These are phyloP conservation scores for Medicago ruthenica DNA, from an alignment of 306 rosid genomes.

Conservation along the genomic window DNA sequence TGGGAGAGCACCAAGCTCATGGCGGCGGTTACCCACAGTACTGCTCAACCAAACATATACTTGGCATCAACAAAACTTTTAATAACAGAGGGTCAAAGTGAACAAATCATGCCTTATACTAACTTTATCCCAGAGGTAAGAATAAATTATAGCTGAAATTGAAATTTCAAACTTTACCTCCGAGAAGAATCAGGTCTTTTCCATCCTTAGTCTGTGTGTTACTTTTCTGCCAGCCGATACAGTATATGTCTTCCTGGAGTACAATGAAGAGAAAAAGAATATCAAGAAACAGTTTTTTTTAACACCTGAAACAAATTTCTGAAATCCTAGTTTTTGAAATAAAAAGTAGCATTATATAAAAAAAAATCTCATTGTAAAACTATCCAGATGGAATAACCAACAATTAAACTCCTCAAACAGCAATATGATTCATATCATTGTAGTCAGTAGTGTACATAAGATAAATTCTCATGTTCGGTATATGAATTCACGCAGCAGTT, in stretches of 20 bases:
- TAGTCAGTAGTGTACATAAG: no score
- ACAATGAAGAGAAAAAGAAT: slow-evolving; percentile 36
- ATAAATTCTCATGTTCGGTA: slow-evolving; percentile 13
- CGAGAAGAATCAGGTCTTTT: slow-evolving; percentile 63
- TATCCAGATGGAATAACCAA: slow-evolving; percentile 1
- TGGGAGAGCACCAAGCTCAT: no score
- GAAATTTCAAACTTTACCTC: slow-evolving; percentile 58
- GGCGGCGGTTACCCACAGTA: no score
- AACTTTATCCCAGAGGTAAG: slow-evolving; percentile 24
- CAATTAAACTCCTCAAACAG: no score
- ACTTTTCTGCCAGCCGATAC: slow-evolving; percentile 76
- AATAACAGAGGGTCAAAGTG: slow-evolving; percentile 13
- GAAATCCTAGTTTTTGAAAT: slow-evolving; percentile 14
- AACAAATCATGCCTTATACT: slow-evolving; percentile 22
- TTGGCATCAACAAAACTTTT: no score
- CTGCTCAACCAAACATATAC: no score
- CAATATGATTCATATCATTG: no score
- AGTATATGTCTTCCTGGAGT: slow-evolving; percentile 52
- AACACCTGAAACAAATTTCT: slow-evolving; percentile 15
- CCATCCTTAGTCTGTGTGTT: slow-evolving; percentile 49
- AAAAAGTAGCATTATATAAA: not conserved
- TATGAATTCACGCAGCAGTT: not conserved
- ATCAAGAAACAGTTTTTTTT: slow-evolving; percentile 16
- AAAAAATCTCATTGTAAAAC: slow-evolving; percentile 18
- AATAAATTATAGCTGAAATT: slow-evolving; percentile 26